Percentiles rank a stretch among this genome's conserved stretches.
phyloP scores from a whole-genome alignment of 495 filamentous ascomycete species.

The Neurospora terricola region DNA sequence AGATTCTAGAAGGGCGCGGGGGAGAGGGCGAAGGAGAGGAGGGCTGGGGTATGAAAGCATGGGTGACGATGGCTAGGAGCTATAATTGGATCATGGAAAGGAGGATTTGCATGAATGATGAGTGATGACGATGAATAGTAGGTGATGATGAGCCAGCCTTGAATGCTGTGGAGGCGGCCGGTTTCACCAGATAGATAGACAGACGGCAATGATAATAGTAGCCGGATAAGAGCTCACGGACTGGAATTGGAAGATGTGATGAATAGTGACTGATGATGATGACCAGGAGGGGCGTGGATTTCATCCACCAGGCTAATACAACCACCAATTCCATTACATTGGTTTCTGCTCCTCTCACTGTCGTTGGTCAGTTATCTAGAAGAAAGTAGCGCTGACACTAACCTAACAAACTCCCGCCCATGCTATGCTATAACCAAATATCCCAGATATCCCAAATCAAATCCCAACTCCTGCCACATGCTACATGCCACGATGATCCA shows the following conservation, averaged over 20 bases:
- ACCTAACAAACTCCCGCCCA: neutral
- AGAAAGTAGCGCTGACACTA: neutral
- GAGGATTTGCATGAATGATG: neutral
- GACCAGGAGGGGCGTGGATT: neutral
- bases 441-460: neutral
- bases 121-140: neutral
- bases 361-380: neutral
- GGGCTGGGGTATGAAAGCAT: no score
- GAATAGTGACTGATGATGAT: neutral
- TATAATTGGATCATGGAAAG: neutral
- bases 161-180: neutral
- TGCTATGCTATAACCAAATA: neutral
- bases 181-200: neutral
- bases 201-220: neutral
- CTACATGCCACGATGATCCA: neutral
- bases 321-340: neutral
- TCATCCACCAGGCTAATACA: neutral
- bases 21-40: no score
- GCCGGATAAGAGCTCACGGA: neutral
- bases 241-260: neutral
- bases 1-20: no score
- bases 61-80: no score
- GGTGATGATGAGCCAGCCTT: neutral
- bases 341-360: neutral
- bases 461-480: neutral